Evolutionary conservation across 2,329 filamentous ascomycete species (phyloP).

Genomic region (Boeremia lycopersici): DNA sequence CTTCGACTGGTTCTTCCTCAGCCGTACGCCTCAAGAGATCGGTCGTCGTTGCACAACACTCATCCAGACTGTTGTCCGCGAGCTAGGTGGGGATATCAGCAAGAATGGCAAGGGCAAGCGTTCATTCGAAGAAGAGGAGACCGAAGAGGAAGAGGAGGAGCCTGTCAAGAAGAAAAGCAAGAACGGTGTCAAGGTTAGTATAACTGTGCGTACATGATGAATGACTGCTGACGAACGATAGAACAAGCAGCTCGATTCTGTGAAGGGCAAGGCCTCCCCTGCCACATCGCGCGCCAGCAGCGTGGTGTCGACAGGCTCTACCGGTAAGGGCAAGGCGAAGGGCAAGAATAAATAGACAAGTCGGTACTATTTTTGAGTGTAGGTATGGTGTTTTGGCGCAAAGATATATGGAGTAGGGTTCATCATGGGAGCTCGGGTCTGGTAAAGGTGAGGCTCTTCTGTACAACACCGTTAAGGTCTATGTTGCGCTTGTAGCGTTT

Average conservation of each 20-base stretch:
- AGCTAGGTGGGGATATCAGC: conserved; percentile 74
- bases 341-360: conserved; percentile 54
- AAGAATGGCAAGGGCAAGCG: conserved; percentile 70
- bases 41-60: conserved; percentile 91
- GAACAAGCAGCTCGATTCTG: conserved; percentile 92
- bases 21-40: conserved; percentile 89
- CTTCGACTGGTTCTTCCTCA: conserved; percentile 99
- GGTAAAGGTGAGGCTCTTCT: neutral
- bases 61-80: conserved; percentile 90
- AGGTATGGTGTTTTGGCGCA: conserved; percentile 25
- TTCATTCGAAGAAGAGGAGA: conserved; percentile 83
- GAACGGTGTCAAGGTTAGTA: conserved; percentile 81
- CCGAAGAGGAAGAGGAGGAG: conserved; percentile 74
- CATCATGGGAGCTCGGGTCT: neutral
- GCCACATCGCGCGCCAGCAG: conserved; percentile 86
- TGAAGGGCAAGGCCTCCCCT: conserved; percentile 77
- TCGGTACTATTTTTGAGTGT: neutral
- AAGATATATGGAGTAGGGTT: neutral
- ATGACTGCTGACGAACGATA: conserved; percentile 49
- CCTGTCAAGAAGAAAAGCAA: conserved; percentile 96
- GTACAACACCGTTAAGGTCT: conserved; percentile 6
- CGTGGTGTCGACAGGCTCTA: conserved; percentile 75
- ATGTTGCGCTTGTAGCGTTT: conserved; percentile 1
- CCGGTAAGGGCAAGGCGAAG: conserved; percentile 55
- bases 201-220: neutral